Evolutionary conservation across 1,139 yeast genomes (phyloP).

Genomic region (Nadsonia starkeyi-henricii): DNA sequence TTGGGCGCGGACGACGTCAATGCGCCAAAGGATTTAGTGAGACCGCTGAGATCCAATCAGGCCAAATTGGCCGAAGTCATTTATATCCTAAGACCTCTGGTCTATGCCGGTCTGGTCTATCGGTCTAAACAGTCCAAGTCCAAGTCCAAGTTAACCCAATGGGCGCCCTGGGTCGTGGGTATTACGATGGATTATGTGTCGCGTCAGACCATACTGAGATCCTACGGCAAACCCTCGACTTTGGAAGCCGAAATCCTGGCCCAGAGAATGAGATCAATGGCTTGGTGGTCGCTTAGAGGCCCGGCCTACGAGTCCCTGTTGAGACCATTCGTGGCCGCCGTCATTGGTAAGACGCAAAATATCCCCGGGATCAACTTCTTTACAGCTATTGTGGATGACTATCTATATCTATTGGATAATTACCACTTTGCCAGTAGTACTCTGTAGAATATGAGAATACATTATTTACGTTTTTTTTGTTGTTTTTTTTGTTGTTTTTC

Average conservation of each 20-base stretch:
- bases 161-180: constrained; percentile 31
- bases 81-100: constrained; percentile 25
- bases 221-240: constrained; percentile 5
- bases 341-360: constrained; percentile 15
- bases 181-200: constrained; percentile 23
- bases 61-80: constrained; percentile 21
- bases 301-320: constrained; percentile 25
- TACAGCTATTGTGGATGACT: constrained; percentile 25
- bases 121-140: neutral
- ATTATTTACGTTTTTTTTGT: no score
- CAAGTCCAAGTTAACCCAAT: constrained; percentile 11
- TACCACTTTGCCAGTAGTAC: constrained; percentile 26
- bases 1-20: constrained; percentile 24
- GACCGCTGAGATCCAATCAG: constrained; percentile 12
- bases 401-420: constrained; percentile 26
- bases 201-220: constrained; percentile 15
- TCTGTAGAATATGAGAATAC: constrained; percentile 8
- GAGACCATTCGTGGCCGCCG: constrained; percentile 19
- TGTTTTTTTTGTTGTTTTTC: no score
- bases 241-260: constrained; percentile 25
- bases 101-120: constrained; percentile 21
- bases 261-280: constrained; percentile 19
- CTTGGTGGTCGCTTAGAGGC: constrained; percentile 30
- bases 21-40: constrained; percentile 21
- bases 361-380: constrained; percentile 23